Percentiles rank a stretch among this genome's conserved stretches.
Evolutionary conservation across 352 stramenopile genomes (phyloP).

Genomic region (Phytophthora sp.): DNA sequence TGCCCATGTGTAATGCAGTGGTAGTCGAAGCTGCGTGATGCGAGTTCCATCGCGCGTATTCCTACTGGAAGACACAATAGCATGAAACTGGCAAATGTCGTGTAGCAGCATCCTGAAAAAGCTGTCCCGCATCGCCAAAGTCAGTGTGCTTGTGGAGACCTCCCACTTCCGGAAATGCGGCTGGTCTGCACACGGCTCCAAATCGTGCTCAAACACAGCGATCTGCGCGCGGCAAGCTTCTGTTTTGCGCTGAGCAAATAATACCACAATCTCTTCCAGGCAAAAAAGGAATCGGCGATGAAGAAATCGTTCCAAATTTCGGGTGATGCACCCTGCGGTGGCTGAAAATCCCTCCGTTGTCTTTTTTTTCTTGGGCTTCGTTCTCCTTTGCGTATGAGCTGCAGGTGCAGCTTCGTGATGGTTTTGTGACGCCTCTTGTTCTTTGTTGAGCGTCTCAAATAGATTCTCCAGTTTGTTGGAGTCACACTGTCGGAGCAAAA

Average conservation of each 20-base stretch:
- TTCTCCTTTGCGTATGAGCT: constrained; percentile 25
- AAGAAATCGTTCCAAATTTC: constrained; percentile 62
- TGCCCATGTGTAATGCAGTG: constrained; percentile 66
- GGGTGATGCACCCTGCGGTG: constrained; percentile 28
- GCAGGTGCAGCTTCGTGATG: constrained; percentile 1
- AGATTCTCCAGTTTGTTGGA: constrained; percentile 58
- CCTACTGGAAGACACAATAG: constrained; percentile 67
- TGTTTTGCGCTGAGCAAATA: constrained; percentile 78
- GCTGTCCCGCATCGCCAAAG: constrained; percentile 73
- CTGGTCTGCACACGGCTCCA: constrained; percentile 57
- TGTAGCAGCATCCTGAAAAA: constrained; percentile 77
- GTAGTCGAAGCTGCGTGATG: constrained; percentile 69
- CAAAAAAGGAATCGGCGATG: constrained; percentile 84
- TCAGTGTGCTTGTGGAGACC: constrained; percentile 68
- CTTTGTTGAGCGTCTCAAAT: constrained; percentile 57
- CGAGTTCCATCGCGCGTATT: constrained; percentile 70
- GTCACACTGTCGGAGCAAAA: constrained; percentile 62
- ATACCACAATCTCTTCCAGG: constrained; percentile 73
- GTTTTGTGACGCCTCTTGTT: constrained; percentile 26
- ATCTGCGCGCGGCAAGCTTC: constrained; percentile 63
- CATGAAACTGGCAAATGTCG: constrained; percentile 77
- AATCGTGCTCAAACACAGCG: constrained; percentile 46
- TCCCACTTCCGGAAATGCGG: constrained; percentile 68
- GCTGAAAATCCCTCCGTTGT: constrained; percentile 10
- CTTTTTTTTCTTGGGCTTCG: constrained; percentile 39